Conservation (phyloP, 345 rosid species). For the Syzygium oleosum region DNA sequence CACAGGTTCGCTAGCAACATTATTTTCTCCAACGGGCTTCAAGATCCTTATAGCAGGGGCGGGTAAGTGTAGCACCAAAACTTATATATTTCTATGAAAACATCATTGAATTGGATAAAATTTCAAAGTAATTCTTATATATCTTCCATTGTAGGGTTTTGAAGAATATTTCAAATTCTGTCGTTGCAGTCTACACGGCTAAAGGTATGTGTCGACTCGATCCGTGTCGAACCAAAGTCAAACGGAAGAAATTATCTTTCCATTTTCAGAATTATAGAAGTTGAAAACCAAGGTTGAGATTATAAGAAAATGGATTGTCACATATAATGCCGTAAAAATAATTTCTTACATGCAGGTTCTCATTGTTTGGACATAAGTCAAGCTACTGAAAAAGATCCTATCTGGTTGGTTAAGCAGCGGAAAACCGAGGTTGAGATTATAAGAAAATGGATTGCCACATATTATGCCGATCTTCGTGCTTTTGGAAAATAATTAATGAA, state of each 20-base stretch:
- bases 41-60: background rate
- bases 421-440: slow-evolving; percentile 20
- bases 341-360: slow-evolving; percentile 13
- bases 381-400: slow-evolving; percentile 11
- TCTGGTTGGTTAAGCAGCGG: slow-evolving; percentile 27
- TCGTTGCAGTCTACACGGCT: slow-evolving; percentile 18
- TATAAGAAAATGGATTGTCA: no score
- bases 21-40: background rate
- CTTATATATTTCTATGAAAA: background rate
- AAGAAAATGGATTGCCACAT: slow-evolving; percentile 21
- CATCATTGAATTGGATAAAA: background rate
- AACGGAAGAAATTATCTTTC: background rate
- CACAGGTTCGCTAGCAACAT: background rate
- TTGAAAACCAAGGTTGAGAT: no score
- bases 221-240: background rate
- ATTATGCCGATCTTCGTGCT: background rate
- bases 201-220: slow-evolving; percentile 11
- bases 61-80: background rate
- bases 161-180: slow-evolving; percentile 32
- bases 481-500: background rate
- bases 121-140: background rate
- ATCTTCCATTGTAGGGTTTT: slow-evolving; percentile 8
- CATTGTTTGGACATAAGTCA: slow-evolving; percentile 29
- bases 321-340: background rate
- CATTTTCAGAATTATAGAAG: background rate